Evolutionary conservation across 2,329 filamentous ascomycete genomes (phyloP).

Genomic region (Myriosclerotinia duriaeana): DNA sequence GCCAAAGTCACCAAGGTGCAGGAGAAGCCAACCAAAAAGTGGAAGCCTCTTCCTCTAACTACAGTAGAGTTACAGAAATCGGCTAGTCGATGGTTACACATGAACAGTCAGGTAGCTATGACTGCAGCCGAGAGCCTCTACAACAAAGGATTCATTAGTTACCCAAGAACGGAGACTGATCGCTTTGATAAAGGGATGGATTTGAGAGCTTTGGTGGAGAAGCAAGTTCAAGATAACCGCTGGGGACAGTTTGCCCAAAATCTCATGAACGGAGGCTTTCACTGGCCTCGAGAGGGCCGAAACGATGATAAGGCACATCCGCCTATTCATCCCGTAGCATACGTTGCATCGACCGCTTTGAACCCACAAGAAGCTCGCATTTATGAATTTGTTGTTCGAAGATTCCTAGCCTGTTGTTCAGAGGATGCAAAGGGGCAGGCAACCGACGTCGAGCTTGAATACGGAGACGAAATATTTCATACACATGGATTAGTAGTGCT

Average conservation of each 20-base stretch:
- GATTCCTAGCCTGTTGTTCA: slow-evolving; percentile 93
- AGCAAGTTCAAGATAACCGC: slow-evolving; percentile 71
- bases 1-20: slow-evolving; percentile 83
- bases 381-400: slow-evolving; percentile 88
- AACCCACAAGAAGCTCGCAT: slow-evolving; percentile 70
- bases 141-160: slow-evolving; percentile 94
- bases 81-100: slow-evolving; percentile 82
- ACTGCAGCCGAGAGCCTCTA: slow-evolving; percentile 82
- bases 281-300: slow-evolving; percentile 75
- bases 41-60: slow-evolving; percentile 88
- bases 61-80: slow-evolving; percentile 97
- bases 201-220: slow-evolving; percentile 73
- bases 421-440: slow-evolving; percentile 86
- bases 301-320: slow-evolving; percentile 97
- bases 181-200: slow-evolving; percentile 91
- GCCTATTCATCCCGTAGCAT: slow-evolving; percentile 94
- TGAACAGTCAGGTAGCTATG: slow-evolving; percentile 92
- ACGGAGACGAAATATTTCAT: slow-evolving; percentile 79
- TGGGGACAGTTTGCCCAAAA: slow-evolving; percentile 83
- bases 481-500: slow-evolving; percentile 82
- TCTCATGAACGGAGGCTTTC: slow-evolving; percentile 73
- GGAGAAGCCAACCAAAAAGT: slow-evolving; percentile 90
- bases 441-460: slow-evolving; percentile 83
- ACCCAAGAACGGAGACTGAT: slow-evolving; percentile 95
- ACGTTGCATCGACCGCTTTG: slow-evolving; percentile 62